Base-by-base conservation (phyloP, 768 basidiomycete species). In the Naematelia encephala region DNA sequence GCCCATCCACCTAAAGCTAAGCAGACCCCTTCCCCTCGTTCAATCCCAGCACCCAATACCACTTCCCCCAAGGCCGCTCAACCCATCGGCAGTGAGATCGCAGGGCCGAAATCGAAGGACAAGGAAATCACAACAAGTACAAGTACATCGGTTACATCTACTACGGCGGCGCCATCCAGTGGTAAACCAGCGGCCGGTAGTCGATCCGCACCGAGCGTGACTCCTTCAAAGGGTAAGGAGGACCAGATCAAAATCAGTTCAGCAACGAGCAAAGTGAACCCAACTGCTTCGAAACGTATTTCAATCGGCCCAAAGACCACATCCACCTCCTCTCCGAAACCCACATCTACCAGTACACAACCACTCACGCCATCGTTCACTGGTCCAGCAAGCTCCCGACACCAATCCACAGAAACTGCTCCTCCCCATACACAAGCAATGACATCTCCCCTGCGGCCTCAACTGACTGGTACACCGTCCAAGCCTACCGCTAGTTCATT, bases 401-500 rank as follows among this genome's bases (percentile, higher is more conserved):
- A 16, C 8, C 8, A 39, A 16, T 16, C 34, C 8, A 8, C 34
- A n/a, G n/a, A n/a, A n/a, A n/a, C 34, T 16, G 16, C 34, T 39
- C 54, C 16, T 34, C 54, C n/a, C 59, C 54, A 4, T n/a, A 25
- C 43, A 39, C 22, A 54, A n/a, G 27, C 59, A 29, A 29, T 23
- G 5, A 27, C 29, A 1, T 52, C 58, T 4, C 67, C 70, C 5
- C 62, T 72, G 12, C 58, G 60, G 51, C 66, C 71, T 0, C 71
- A 72, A 12, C 43, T 69, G n/a, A 72, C 71, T 2, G 71, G 71
- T 2, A 72, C 71, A 3, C 71, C 71, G 0, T 63, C 59, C 1
- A 69, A 69, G 51, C 70, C 67, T 14, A 72, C 70, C 27, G 71
- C 71, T 10, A 67, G 66, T 10, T 63, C 54, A 14, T 50, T 72